A percentile compares a stretch with the other conserved stretches of the same genome.
phyloP scores from a whole-genome alignment of 208 protist species.

The Leishmania guyanensis region DNA sequence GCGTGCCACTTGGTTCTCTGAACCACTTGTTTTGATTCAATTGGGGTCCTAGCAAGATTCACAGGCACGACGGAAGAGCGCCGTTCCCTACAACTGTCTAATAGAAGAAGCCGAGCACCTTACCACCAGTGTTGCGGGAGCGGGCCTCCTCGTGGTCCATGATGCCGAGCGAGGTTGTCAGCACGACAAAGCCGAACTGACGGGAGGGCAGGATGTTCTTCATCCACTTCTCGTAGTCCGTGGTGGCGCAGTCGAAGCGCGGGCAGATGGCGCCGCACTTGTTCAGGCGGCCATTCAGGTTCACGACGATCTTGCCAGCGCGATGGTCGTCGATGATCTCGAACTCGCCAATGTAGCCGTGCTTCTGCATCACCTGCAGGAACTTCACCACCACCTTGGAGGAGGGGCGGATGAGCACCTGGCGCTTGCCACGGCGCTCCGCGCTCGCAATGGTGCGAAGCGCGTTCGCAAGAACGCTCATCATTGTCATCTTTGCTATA shows the following conservation, averaged over 20 bases:
- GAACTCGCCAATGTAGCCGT: constrained; percentile 99
- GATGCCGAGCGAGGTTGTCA: constrained; percentile 99
- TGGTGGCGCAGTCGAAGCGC: constrained; percentile 97
- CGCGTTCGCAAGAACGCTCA: constrained; percentile 98
- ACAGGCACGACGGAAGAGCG: background rate
- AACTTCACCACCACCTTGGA: constrained; percentile 99
- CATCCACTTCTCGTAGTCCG: constrained; percentile 99
- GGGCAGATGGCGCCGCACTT: constrained; percentile 99
- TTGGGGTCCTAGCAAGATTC: background rate
- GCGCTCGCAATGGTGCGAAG: constrained; percentile 99
- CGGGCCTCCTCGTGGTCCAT: constrained; percentile 99
- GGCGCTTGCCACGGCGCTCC: constrained; percentile 99
- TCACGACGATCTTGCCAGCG: constrained; percentile 99
- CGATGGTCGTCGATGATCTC: constrained; percentile 99
- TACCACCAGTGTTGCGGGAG: constrained; percentile 99
- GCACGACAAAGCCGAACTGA: constrained; percentile 99
- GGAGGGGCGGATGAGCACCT: constrained; percentile 99
- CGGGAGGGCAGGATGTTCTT: constrained; percentile 99
- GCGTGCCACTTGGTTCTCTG: background rate
- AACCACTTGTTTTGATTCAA: background rate
- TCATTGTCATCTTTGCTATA: constrained; percentile 97
- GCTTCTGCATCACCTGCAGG: constrained; percentile 99
- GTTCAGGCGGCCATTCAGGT: constrained; percentile 99
- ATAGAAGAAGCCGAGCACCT: constrained; percentile 99
- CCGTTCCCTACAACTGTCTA: constrained; percentile 62